Evolutionary conservation across 1,284 basidiomycete species (phyloP), one percentile per base, ranked within the genome.

Genomic region (Boletus calvinii): DNA sequence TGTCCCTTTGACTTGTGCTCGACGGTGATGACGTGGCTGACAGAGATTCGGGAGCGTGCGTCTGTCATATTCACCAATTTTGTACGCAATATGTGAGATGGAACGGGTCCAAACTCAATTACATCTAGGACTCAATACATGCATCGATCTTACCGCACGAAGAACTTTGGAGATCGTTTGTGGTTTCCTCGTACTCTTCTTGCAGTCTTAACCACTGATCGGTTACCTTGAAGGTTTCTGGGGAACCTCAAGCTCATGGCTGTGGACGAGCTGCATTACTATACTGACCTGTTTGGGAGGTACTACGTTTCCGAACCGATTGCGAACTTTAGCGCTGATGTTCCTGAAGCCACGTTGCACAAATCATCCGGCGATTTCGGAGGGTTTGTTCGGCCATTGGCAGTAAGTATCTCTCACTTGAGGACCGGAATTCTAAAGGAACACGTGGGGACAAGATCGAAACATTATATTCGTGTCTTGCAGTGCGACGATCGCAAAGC

Each of bases 201-300:
- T 38, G 4, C 36, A 17, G 29, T 45, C 40, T 46, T 45, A n/a
- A 8, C 41, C 18, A 35, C 53, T 53, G 48, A 57, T 35, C 3
- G 8, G n/a, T 42, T 6, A 29, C 26, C 31, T 40, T 45, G 10
- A 52, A 89, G 87, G 41, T 90, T 90, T 60, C 63, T 91, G 37
- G 82, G 84, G 59, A 85, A 87, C 57, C 71, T 94, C 54, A 88
- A 86, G 65, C 75, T 94, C 12, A 78, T 95, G 47, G 92, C 85
- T 0, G 84, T 94, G 0, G 94, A 96, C 62, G 90, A 94, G 68
- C 66, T 94, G 37, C 92, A 93, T 66, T 92, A 90, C 60, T 93
- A 93, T 59, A 75, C 79, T 2, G 81, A 84, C 40, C 68, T 85
- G 11, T 77, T 90, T 53, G 89, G 88, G 62, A 90, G 85, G 87